These are phyloP conservation scores for Hypoxylon intermedium DNA, from an alignment of 495 filamentous ascomycete species.

Conservation along the genomic window DNA sequence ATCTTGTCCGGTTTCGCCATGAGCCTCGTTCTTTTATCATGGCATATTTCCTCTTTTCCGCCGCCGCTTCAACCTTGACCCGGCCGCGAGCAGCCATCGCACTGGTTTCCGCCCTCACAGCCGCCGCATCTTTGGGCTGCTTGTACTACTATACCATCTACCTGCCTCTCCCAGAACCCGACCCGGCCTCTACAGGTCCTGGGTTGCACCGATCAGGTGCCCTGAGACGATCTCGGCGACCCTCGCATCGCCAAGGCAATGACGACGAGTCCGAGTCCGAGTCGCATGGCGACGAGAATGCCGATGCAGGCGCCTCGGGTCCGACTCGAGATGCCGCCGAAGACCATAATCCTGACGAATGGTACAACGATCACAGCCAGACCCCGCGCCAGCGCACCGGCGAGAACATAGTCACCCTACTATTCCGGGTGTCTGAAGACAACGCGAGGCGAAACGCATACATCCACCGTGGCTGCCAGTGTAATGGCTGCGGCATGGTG, in stretches of 20 bases:
- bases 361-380: constrained; percentile 52
- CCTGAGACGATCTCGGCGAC: constrained; percentile 54
- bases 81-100: constrained; percentile 50
- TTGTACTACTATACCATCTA: constrained; percentile 46
- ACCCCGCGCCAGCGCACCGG: constrained; percentile 65
- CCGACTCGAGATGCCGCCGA: not conserved
- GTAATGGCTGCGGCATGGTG: constrained; percentile 82
- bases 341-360: constrained; percentile 66
- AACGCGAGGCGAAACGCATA: constrained; percentile 83
- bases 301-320: constrained; percentile 38
- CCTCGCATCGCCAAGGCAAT: constrained; percentile 40
- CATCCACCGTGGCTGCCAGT: constrained; percentile 91
- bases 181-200: constrained; percentile 29
- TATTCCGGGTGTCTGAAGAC: constrained; percentile 83
- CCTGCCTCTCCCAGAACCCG: constrained; percentile 26
- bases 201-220: constrained; percentile 67
- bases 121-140: constrained; percentile 47
- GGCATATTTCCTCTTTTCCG: constrained; percentile 41
- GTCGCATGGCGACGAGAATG: constrained; percentile 57
- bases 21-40: constrained; percentile 36
- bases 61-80: constrained; percentile 53
- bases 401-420: constrained; percentile 73
- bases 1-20: constrained; percentile 24
- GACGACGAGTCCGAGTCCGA: constrained; percentile 46
- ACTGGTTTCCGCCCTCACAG: constrained; percentile 45